Evolutionary conservation across 495 filamentous ascomycete genomes (phyloP).

Genomic region (Daldinia decipiens): DNA sequence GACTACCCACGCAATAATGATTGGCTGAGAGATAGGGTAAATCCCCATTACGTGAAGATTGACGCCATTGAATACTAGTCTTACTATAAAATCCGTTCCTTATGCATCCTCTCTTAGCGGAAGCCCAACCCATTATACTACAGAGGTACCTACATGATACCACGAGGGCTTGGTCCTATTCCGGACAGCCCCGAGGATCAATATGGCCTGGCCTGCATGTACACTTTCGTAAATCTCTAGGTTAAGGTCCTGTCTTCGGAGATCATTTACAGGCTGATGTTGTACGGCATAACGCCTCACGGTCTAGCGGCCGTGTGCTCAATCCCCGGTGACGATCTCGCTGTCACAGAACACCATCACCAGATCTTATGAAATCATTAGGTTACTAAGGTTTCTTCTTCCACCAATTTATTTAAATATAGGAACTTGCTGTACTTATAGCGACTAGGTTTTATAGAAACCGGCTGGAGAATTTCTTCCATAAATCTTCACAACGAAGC

Average conservation of each 20-base stretch:
- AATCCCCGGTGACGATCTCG: slow-evolving; percentile 4
- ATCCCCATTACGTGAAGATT: not conserved
- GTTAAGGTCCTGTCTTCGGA: slow-evolving; percentile 6
- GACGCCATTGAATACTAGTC: not conserved
- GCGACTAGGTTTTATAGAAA: not conserved
- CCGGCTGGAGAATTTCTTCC: not conserved
- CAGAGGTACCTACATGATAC: not conserved
- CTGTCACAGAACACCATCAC: not conserved
- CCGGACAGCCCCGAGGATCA: not conserved
- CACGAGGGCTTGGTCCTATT: slow-evolving; percentile 3
- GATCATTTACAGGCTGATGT: slow-evolving; percentile 9
- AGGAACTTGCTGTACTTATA: not conserved
- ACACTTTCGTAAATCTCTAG: not conserved
- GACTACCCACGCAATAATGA: not conserved
- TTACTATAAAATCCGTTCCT: not conserved
- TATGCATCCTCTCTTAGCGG: not conserved
- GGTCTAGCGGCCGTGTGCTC: slow-evolving; percentile 7
- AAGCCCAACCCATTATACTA: not conserved
- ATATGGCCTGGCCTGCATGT: not conserved
- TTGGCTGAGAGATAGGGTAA: not conserved
- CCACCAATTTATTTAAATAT: not conserved
- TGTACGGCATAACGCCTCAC: slow-evolving; percentile 19
- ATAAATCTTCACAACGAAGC: not conserved
- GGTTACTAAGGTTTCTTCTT: not conserved
- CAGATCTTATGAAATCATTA: not conserved